These are phyloP conservation scores for Penicillium janthinellum DNA, from an alignment of 2,329 filamentous ascomycete genomes.

Conservation along the genomic window DNA sequence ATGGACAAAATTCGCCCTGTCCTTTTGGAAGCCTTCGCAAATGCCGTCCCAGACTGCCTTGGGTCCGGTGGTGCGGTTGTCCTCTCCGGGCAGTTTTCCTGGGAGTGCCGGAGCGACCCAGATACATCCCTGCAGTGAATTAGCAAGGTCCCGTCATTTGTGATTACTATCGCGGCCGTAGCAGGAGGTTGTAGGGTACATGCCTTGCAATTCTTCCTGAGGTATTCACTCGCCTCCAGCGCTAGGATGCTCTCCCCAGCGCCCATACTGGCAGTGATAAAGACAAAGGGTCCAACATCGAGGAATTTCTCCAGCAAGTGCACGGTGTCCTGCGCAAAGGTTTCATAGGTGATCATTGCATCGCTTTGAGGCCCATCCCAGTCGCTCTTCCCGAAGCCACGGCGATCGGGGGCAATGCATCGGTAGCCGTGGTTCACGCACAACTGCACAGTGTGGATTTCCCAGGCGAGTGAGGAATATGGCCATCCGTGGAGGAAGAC, in stretches of 20 bases:
- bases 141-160: not conserved
- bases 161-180: too few species aligned
- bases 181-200: not conserved
- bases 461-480: constrained; percentile 34
- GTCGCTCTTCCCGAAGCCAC: constrained; percentile 36
- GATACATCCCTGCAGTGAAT: not conserved
- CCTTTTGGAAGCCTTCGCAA: not conserved
- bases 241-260: constrained; percentile 32
- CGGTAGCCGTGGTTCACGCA: constrained; percentile 31
- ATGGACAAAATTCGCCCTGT: constrained; percentile 2
- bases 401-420: constrained; percentile 34
- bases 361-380: constrained; percentile 25
- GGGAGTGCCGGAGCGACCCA: not conserved
- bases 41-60: constrained; percentile 7
- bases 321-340: constrained; percentile 31
- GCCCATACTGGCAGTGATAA: constrained; percentile 34
- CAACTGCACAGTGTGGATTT: constrained; percentile 29
- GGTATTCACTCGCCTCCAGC: constrained; percentile 23
- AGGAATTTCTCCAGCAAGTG: constrained; percentile 23
- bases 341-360: constrained; percentile 27
- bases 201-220: constrained; percentile 25
- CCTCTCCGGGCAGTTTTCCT: not conserved
- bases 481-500: constrained; percentile 38
- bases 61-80: not conserved
- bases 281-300: constrained; percentile 27